Evolutionary conservation across 2,329 filamentous ascomycete genomes (phyloP).

Genomic region (Hypoxylon sp.): DNA sequence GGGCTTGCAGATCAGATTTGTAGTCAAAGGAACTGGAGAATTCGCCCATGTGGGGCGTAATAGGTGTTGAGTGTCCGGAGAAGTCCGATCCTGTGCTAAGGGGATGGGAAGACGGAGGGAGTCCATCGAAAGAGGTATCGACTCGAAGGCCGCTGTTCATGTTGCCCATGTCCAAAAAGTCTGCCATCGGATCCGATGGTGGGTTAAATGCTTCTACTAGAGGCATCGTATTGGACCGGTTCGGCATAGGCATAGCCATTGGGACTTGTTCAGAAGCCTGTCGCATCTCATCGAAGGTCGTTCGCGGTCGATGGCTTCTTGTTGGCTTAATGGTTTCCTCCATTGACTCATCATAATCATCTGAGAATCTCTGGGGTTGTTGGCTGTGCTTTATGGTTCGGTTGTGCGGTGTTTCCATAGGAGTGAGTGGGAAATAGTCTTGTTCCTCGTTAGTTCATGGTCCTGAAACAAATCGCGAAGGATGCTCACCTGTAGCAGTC

Average conservation of each 20-base stretch:
- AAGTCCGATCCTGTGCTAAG: conserved; percentile 55
- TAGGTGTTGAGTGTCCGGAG: conserved; percentile 62
- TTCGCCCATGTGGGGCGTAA: conserved; percentile 57
- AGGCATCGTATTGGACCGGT: conserved; percentile 60
- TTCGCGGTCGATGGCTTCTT: conserved; percentile 57
- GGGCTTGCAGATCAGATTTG: conserved; percentile 52
- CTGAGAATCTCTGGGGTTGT: conserved; percentile 61
- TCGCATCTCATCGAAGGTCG: conserved; percentile 67
- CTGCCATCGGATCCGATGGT: conserved; percentile 63
- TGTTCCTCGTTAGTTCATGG: conserved; percentile 45
- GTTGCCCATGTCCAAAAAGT: conserved; percentile 62
- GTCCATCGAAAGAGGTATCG: conserved; percentile 52
- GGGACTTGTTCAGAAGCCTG: conserved; percentile 62
- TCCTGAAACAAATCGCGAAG: neutral
- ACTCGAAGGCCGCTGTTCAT: conserved; percentile 51
- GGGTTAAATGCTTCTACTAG: conserved; percentile 51
- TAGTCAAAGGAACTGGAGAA: conserved; percentile 55
- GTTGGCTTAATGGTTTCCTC: conserved; percentile 71
- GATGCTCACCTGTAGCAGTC: conserved; percentile 64
- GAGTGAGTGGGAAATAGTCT: conserved; percentile 73
- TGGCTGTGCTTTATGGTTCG: conserved; percentile 54
- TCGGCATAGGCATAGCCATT: conserved; percentile 63
- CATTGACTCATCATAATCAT: conserved; percentile 71
- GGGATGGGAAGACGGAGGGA: conserved; percentile 49
- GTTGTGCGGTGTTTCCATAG: conserved; percentile 69